phyloP scores from a whole-genome alignment of 768 basidiomycete genomes.

The Lactarius vividus region DNA sequence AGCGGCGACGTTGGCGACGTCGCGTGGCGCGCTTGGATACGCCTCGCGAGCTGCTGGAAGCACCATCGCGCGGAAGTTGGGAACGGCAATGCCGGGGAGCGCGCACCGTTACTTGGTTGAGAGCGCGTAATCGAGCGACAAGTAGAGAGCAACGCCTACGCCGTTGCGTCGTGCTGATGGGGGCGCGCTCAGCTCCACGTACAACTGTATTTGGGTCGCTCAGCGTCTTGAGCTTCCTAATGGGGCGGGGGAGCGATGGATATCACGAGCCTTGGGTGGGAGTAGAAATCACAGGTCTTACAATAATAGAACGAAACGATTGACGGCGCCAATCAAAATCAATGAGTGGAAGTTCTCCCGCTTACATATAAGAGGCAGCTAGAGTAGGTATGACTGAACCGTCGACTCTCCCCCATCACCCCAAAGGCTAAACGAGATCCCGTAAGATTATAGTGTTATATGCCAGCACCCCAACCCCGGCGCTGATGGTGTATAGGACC shows the following conservation, averaged over 20 bases:
- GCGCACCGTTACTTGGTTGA: slow-evolving; percentile 8
- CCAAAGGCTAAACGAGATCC: not conserved
- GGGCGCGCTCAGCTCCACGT: not conserved
- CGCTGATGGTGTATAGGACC: not conserved
- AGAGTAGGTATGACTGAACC: not conserved
- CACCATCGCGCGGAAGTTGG: not conserved
- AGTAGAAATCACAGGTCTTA: not conserved
- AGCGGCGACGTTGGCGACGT: not conserved
- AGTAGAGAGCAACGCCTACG: not conserved
- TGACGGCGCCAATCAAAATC: slow-evolving; percentile 1
- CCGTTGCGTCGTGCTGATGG: not conserved
- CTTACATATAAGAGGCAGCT: not conserved
- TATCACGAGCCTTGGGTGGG: not conserved
- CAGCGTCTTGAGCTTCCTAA: not conserved
- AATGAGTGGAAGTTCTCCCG: not conserved
- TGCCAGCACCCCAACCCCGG: not conserved
- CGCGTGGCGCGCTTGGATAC: not conserved
- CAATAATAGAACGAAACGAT: not conserved
- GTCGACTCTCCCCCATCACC: not conserved
- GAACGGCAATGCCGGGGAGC: not conserved
- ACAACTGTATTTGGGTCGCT: not conserved
- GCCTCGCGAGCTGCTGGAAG: not conserved
- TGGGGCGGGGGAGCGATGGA: not conserved
- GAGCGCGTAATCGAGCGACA: too few relatives aligned
- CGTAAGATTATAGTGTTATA: not conserved